Base-by-base conservation (phyloP, 2,329 filamentous ascomycete genomes). In the Epichloe festucae region DNA sequence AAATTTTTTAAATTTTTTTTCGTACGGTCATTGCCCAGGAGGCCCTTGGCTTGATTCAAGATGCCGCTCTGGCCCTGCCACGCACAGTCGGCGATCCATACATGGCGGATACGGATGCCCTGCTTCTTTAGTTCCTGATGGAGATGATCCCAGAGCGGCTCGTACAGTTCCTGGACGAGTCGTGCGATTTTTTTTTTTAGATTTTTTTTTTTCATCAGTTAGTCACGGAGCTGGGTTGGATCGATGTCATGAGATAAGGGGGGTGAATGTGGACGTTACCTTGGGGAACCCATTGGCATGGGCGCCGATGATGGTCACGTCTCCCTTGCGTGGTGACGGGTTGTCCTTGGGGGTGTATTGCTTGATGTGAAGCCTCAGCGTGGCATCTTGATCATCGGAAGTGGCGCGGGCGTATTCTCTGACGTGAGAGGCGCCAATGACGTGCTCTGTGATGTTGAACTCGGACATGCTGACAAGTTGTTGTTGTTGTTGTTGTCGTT, bases 271-370 rank as follows among this genome's bases (percentile, higher is more conserved):
- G 8, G 31, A 11, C 31, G 14, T 50, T 65, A 87, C 87, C 76
- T 96, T 97, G 11, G 88, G 86, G 58, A 96, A 95, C 11, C 85
- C 91, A 70, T 96, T 96, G 48, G 89, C 91, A 69, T 96, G 90
- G 4, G 85, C 84, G 11, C 79, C 89, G 51, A 97, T 81, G 53
- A 97, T 82, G 19, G 89, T 96, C 8, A 96, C 72, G 66, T 93
- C 87, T 36, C 87, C 87, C 1, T 81, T 78, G 55, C 80, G 74
- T 0, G 88, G 85, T 23, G 71, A 67, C 0, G 73, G 75, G 59
- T 90, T 89, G 62, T 84, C 77, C 51, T 80, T 72, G 1, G 90
- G 90, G 0, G 79, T 85, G 64, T 97, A 97, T 64, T 96, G 88
- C 72, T 95, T 96, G 50, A 96, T 77, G 8, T 82, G 80, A 5